Base-by-base conservation (phyloP, 345 rosid species). In the Melaleuca alternifolia region DNA sequence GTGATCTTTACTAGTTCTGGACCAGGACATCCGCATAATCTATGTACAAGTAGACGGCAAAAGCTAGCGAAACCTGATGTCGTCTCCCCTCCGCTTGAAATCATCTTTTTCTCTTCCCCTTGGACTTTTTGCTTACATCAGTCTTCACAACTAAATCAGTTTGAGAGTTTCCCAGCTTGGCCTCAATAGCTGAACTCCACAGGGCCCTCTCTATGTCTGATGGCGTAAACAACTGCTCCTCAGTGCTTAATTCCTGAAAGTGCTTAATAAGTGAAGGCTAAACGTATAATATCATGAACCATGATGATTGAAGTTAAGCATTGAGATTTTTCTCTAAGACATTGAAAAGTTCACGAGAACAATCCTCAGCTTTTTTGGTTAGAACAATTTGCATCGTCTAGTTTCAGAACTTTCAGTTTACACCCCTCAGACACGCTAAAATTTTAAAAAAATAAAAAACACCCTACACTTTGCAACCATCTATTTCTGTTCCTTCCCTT, bases 141-240 rank as follows among this genome's bases (percentile, higher is more conserved):
- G 51, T 86, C 87, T 86, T 90, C 11, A 91, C 46, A 59, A 51
- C 88, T 82, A 79, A 82, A 83, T 84, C 86, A 24, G 88, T 28
- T 46, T 51, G 86, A 51, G 93, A 82, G 57, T 91, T 85, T 53
- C 26, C 62, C 86, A 91, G 84, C 87, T 92, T 95, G 61, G 88
- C 85, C 62, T 91, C 88, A 41, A 91, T 65, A 51, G 89, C 92
- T 86, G 93, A 92, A 89, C 98, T 94, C 99, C 99, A 95, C 75
- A 96, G 87, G 61, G 97, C 95, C 89, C 95, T 94, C 91, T 97
- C 99, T 51, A 96, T 90, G 86, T 95, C 98, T 11, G 98, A 93
- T 81, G 97, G 91, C 10, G 95, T 94, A 92, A 92, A 92, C 86
- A 89, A 83, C 30, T 92, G 93, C 84, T 87, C 95, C 85, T 92